Evolutionary conservation across 192 early-diverging fungal species (phyloP), one percentile per base, ranked within the genome.

Genomic region (Backusella australiensis): DNA sequence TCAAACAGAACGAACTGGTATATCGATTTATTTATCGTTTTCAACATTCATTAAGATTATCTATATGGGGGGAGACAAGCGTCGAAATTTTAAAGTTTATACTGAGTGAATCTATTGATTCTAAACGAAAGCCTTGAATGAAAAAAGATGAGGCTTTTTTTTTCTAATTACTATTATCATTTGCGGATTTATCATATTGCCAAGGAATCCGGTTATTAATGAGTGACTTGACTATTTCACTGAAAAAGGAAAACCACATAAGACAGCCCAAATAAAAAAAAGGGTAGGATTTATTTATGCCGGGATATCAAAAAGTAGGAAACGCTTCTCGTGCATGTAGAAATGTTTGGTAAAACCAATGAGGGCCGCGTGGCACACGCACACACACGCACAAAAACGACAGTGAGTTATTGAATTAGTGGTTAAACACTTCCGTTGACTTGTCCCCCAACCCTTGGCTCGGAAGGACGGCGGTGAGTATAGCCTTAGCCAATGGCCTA

Each of bases 221-320:
- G 8, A 21, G 53, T n/a, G 53, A 56, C 19, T n/a, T 56, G 19
- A 23, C 53, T n/a, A 21, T 21, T 56, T n/a, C 53, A 56, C 53
- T 56, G n/a, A 56, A 56, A 56, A 56, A 56, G 53, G 53, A 56
- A 56, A 56, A 56, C 21, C 53, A 56, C 53, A 56, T 56, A 56
- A 21, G 21, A 56, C 8, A 56, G 53, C 53, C 19, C 53, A 56
- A 56, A 56, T 56, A 56, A 56, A 56, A 21, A 56, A 6, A 53
- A 21, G 17, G n/a, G 5, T 7, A n/a, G 21, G 53, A n/a, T 9
- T 56, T 23, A 56, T 56, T 56, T 56, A 56, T 56, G 53, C 53
- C 53, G 53, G 53, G 21, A 56, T 56, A 56, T 56, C n/a, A 56
- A 56, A 56, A 56, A 56, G 53, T 56, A 56, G 53, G 53, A 56